These are phyloP conservation scores for Aspergillus texensis DNA, from an alignment of 2,329 filamentous ascomycete genomes.

Conservation along the genomic window DNA sequence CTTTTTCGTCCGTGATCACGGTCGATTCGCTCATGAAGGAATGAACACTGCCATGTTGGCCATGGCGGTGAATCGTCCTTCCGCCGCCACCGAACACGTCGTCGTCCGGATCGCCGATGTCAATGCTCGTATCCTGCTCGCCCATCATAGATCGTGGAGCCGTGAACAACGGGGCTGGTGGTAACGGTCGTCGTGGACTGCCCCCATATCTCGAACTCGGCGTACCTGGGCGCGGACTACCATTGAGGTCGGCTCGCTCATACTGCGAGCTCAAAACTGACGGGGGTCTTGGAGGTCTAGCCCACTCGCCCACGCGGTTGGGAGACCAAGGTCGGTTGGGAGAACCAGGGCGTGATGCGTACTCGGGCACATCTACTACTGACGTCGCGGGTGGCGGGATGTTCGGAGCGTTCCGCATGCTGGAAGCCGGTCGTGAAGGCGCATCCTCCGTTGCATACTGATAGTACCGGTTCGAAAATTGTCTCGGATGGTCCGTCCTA, in stretches of 20 bases:
- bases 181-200: constrained; percentile 82
- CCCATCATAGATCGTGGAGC: constrained; percentile 48
- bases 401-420: constrained; percentile 44
- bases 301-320: constrained; percentile 63
- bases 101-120: constrained; percentile 58
- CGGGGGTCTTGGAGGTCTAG: constrained; percentile 72
- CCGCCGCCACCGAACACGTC: constrained; percentile 69
- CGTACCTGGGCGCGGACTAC: constrained; percentile 85
- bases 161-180: constrained; percentile 83
- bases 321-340: constrained; percentile 58
- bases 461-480: constrained; percentile 18
- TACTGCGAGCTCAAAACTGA: constrained; percentile 66
- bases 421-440: constrained; percentile 45
- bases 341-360: constrained; percentile 43
- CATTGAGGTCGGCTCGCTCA: constrained; percentile 86
- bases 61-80: constrained; percentile 48
- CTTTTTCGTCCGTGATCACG: constrained; percentile 56
- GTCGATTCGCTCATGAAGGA: constrained; percentile 66
- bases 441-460: constrained; percentile 24
- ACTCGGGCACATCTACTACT: constrained; percentile 38
- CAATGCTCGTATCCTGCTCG: constrained; percentile 46
- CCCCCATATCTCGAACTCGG: constrained; percentile 87
- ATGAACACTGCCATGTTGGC: constrained; percentile 58
- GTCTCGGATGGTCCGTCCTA: constrained; percentile 17
- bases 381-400: constrained; percentile 44